Evolutionary conservation across 805 yeast genomes (phyloP).

Genomic region (Ogataea zsoltii): DNA sequence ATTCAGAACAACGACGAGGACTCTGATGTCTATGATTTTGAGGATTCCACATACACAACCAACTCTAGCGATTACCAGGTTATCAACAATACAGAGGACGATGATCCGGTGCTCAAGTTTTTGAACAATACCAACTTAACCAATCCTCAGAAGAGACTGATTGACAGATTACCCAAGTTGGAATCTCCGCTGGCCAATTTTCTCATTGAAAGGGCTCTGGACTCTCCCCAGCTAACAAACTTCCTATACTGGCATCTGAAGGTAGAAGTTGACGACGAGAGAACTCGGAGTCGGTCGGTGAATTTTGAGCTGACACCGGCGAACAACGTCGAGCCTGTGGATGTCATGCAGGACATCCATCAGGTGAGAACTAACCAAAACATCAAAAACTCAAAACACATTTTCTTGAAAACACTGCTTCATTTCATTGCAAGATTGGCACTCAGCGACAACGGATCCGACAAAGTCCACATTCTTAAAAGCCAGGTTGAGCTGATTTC

Average conservation of each 20-base stretch:
- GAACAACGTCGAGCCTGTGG: constrained; percentile 14
- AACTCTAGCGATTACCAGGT: constrained; percentile 36
- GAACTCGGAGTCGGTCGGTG: constrained; percentile 21
- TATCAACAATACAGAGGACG: constrained; percentile 28
- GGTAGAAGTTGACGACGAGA: constrained; percentile 78
- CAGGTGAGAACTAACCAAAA: constrained; percentile 5
- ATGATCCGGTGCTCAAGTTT: constrained; percentile 28
- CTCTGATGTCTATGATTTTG: constrained; percentile 24
- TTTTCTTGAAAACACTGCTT: constrained; percentile 31
- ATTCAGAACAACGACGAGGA: constrained; percentile 13
- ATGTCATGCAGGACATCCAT: constrained; percentile 16
- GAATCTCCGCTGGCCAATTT: constrained; percentile 71
- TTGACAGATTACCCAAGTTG: constrained; percentile 25
- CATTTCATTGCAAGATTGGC: constrained; percentile 31
- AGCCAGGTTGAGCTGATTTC: constrained; percentile 69
- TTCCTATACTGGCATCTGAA: constrained; percentile 89
- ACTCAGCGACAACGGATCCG: constrained; percentile 25
- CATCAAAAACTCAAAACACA: constrained; percentile 13
- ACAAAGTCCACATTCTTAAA: constrained; percentile 32
- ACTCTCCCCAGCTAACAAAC: constrained; percentile 69
- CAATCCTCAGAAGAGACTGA: constrained; percentile 14
- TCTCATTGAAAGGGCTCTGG: constrained; percentile 67
- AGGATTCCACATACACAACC: constrained; percentile 28
- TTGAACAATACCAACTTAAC: constrained; percentile 26
- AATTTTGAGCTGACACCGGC: neutral